Evolutionary conservation across 768 basidiomycete species (phyloP).

Genomic region (Psilocybe azurescens): DNA sequence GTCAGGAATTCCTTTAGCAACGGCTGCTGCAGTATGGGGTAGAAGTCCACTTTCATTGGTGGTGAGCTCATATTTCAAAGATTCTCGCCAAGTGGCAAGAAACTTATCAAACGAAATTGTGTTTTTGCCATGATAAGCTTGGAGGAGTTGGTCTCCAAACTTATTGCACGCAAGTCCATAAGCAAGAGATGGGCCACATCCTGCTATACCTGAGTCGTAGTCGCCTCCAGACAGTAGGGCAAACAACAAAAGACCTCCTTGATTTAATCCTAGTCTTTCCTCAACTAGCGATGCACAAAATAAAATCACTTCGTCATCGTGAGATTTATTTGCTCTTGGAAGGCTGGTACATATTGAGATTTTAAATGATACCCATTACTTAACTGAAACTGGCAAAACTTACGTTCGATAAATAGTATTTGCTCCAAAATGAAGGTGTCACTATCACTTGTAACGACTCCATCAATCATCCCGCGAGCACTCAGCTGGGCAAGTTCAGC

Average conservation of each 20-base stretch:
- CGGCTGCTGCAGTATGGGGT: neutral
- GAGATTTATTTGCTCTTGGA: neutral
- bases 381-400: neutral
- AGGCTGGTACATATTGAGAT: neutral
- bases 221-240: constrained; percentile 1
- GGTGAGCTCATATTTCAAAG: neutral
- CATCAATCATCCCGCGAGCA: constrained; percentile 10
- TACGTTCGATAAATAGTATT: constrained; percentile 4
- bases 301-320: neutral
- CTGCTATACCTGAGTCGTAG: neutral
- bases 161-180: constrained; percentile 47
- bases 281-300: constrained; percentile 45
- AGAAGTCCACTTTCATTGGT: neutral
- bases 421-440: constrained; percentile 24
- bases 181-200: neutral
- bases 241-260: neutral
- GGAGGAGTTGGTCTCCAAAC: constrained; percentile 53
- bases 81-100: neutral
- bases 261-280: neutral
- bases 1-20: constrained; percentile 3
- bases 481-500: constrained; percentile 18
- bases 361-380: too few relatives aligned
- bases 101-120: constrained; percentile 2
- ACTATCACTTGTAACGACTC: constrained; percentile 22
- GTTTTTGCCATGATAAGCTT: too few relatives aligned